Evolutionary conservation across 345 rosid genomes (phyloP), one percentile per base, ranked within the genome.

Genomic region (Trapa incisa): DNA sequence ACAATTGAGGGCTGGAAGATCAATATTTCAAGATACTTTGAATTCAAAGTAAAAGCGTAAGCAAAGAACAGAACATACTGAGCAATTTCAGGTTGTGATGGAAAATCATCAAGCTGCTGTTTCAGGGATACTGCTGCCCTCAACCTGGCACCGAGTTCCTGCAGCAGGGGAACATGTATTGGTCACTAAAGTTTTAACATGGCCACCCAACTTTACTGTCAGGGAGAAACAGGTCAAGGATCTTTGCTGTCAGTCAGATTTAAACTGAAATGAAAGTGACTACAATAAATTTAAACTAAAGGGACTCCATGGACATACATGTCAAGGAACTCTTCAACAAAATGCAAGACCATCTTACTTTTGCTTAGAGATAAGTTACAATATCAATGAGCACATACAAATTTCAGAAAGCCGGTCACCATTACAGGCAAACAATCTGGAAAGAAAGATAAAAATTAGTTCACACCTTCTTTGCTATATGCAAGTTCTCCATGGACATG

Each of bases 101-200:
- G 91, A 54, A 81, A 80, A 64, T 89, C 84, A 78, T 76, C 96
- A 74, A 86, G 83, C 77, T 81, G 79, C 72, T 79, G 76, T 79
- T 81, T 92, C 70, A 86, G 63, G 2, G 85, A 83, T 29, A 88
- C 54, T 67, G 81, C 71, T 14, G 75, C 82, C 76, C 87, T 80
- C 56, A 85, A 80, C 33, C 50, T 80, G 61, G 83, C 84, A 15
- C 87, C 88, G 52, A 89, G 85, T 74, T 87, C 96, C 98, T 92
- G 75, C 66, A 39, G 56, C 1, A 17, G 65, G 33, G 71, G 39
- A 32, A 57, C 47, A 57, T 52, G 29, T 52, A n/a, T n/a, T 47
- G n/a, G 43, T 54, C 64, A 72, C 29, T 71, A 64, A 70, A 52
- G 47, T 8, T 57, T 15, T 35, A 37, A 2, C 32, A 17, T 12